Evolutionary conservation across 331 rosid species (phyloP).

Genomic region (Phaseolus coccineus): DNA sequence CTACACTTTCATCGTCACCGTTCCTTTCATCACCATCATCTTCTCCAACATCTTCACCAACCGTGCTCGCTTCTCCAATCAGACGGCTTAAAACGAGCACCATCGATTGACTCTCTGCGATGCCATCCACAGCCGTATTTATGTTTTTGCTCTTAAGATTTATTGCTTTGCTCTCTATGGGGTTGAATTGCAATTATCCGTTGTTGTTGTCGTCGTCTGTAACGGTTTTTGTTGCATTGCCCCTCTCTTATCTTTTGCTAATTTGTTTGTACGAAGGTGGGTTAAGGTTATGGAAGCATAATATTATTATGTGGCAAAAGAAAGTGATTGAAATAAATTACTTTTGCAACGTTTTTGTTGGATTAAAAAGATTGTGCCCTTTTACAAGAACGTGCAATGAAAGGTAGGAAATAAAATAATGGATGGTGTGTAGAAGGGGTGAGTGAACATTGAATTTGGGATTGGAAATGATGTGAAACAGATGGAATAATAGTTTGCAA

Average conservation of each 20-base stretch:
- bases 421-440: not conserved
- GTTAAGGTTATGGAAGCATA: conserved; percentile 1
- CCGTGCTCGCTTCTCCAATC: conserved; percentile 72
- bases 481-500: conserved; percentile 62
- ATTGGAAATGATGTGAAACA: conserved; percentile 50
- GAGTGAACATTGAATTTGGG: conserved; percentile 34
- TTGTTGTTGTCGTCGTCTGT: conserved; percentile 66
- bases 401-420: not conserved
- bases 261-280: conserved; percentile 50
- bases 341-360: not conserved
- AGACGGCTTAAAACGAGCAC: conserved; percentile 75
- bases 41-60: conserved; percentile 66
- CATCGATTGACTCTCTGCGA: conserved; percentile 47
- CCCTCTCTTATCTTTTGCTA: conserved; percentile 29
- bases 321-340: not conserved
- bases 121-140: conserved; percentile 15
- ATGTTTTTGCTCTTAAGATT: conserved; percentile 24
- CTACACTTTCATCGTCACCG: conserved; percentile 56
- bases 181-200: conserved; percentile 63
- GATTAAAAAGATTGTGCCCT: conserved; percentile 24
- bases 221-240: conserved; percentile 71
- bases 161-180: conserved; percentile 27
- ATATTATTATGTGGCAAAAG: not conserved
- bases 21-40: conserved; percentile 45
- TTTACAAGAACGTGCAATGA: conserved; percentile 10